Base-by-base conservation (phyloP, 495 filamentous ascomycete genomes). In the Friedmanniomyces endolithicus region DNA sequence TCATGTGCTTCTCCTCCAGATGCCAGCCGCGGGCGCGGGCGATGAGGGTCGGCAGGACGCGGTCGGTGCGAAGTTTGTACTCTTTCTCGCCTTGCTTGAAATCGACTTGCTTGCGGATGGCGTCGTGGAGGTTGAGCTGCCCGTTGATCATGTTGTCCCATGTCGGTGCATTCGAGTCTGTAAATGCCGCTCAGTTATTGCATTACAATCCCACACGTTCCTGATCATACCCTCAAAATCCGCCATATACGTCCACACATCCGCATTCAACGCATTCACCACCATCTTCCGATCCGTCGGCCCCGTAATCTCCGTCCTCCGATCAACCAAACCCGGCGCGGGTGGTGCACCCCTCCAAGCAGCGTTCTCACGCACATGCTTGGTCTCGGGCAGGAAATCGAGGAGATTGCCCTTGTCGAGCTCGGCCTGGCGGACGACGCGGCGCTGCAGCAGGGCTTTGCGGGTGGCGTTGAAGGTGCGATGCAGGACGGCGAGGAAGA, bases 91-190 rank as follows among this genome's bases (percentile, higher is more conserved):
- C 89, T 63, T 87, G 84, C 75, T 94, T 94, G 78, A 97, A 97
- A 75, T 99, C 92, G 62, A 97, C 81, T 72, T 95, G 86, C 53
- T 82, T 82, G 56, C 92, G 88, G 63, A 95, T 86, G 52, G 94
- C 94, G 65, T 99, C 92, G 74, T 97, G 95, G 55, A 99, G 77
- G 75, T 99, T 99, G 50, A 96, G 83, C 75, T 99, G 92, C 51
- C 92, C 92, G 67, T 92, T 92, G 73, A 96, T 81, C 90, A 99
- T 96, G 77, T 97, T 99, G 47, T 95, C 88, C 92, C 92, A 99
- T 23, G 92, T 97, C 29, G 92, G 92, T 23, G 94, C 92, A 69
- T 80, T 95, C 3, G 92, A 97, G 69, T 99, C 92, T 95, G 44
- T 11, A 47, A 17, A 27, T 14, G 9, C 12, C 12, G 9, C 16